A percentile compares a stretch with the other conserved stretches of the same genome.
Evolutionary conservation across 441 rosid genomes (phyloP).

Genomic region (Croton setiger): DNA sequence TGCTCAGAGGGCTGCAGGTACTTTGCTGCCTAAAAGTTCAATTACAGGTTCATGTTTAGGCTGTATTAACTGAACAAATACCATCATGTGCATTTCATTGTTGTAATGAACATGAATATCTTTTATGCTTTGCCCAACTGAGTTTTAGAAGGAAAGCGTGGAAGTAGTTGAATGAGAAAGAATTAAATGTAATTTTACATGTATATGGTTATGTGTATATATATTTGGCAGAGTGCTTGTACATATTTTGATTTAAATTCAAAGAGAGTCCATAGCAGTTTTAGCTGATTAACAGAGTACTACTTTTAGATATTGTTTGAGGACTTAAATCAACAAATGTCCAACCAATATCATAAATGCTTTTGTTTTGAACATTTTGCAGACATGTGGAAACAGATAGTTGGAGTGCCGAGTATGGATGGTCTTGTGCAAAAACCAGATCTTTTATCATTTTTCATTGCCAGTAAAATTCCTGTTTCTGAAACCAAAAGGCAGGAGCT

Average conservation of each 20-base stretch:
- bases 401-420: conserved; percentile 73
- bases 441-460: conserved; percentile 77
- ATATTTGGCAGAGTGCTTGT: not conserved
- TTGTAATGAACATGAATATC: not conserved
- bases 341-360: conserved; percentile 2
- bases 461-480: conserved; percentile 91
- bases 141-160: not conserved
- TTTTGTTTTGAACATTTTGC: conserved; percentile 28
- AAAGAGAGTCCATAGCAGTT: not conserved
- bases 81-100: not conserved
- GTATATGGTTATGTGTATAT: not conserved
- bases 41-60: not conserved
- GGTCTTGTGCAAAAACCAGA: conserved; percentile 67
- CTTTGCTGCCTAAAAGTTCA: conserved; percentile 3
- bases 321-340: not conserved
- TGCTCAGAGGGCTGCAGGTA: conserved; percentile 91
- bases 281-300: not conserved
- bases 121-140: not conserved
- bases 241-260: not conserved
- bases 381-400: conserved; percentile 92
- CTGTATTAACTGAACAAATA: not conserved
- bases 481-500: conserved; percentile 87
- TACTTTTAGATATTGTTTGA: not conserved
- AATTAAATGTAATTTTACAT: not conserved
- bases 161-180: not conserved